These are phyloP conservation scores for Datisca glomerata DNA, from an alignment of 306 rosid species.

Conservation along the genomic window DNA sequence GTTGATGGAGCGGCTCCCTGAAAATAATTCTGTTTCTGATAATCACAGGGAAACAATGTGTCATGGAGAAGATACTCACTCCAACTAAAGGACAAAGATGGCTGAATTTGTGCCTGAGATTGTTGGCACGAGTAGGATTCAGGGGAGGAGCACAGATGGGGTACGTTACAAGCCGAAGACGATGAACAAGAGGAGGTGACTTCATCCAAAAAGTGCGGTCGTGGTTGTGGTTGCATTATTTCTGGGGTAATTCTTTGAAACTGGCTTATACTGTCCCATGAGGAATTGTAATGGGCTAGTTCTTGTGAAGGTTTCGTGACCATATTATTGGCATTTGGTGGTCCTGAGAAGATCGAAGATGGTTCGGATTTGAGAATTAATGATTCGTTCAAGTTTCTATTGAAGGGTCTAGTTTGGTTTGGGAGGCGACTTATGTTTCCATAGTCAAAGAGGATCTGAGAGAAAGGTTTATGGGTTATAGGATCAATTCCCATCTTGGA, in stretches of 20 bases:
- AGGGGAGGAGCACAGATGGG: conserved; percentile 29
- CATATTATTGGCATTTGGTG: conserved; percentile 11
- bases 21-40: conserved; percentile 13
- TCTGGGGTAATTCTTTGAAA: conserved; percentile 22
- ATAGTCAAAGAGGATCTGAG: conserved; percentile 67
- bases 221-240: conserved; percentile 30
- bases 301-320: conserved; percentile 6
- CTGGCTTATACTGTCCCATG: conserved; percentile 20
- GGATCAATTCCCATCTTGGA: conserved; percentile 85
- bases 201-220: conserved; percentile 39
- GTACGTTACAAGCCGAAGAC: conserved; percentile 43
- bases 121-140: no score
- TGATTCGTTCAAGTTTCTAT: conserved; percentile 16
- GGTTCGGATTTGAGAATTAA: conserved; percentile 19
- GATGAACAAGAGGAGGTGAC: conserved; percentile 64
- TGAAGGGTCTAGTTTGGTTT: conserved; percentile 16
- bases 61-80: conserved; percentile 44
- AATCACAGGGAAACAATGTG: conserved; percentile 26
- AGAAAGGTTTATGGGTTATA: conserved; percentile 71
- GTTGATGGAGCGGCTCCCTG: conserved; percentile 19
- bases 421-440: conserved; percentile 50
- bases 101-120: conserved; percentile 17
- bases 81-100: conserved; percentile 44
- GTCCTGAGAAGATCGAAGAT: conserved; percentile 9
- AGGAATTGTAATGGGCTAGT: no score